Conservation (phyloP, 2,329 filamentous ascomycete genomes). For the Leptographium flavum region DNA sequence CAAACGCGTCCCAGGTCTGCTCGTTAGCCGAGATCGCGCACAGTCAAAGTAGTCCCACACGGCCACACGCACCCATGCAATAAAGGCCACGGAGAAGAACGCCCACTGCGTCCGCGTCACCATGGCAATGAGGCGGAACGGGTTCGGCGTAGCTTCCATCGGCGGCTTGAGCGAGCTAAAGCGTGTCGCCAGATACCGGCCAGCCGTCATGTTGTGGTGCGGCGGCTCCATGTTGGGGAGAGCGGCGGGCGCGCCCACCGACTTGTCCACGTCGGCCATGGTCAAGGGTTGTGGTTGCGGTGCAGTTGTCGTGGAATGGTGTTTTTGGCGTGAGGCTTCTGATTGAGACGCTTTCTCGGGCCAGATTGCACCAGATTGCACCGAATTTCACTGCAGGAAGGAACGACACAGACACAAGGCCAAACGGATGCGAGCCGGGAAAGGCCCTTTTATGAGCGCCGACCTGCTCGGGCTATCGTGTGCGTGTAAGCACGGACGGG, state of each 20-base stretch:
- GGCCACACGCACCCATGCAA: conserved; percentile 45
- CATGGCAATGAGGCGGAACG: conserved; percentile 51
- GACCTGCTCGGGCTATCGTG: no score
- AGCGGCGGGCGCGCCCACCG: not conserved
- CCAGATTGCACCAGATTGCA: no score
- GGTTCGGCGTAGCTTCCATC: conserved; percentile 49
- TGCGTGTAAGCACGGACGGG: not conserved
- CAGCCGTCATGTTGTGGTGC: conserved; percentile 33
- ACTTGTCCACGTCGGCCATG: not conserved
- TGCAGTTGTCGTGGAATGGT: no score
- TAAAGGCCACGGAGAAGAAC: conserved; percentile 61
- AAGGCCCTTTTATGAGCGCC: no score
- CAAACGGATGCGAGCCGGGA: no score
- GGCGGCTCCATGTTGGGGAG: conserved; percentile 19
- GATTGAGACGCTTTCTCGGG: no score
- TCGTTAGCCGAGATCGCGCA: not conserved
- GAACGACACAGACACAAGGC: no score
- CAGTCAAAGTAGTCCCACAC: no score
- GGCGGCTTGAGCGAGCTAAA: conserved; percentile 40
- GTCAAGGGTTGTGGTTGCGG: not conserved
- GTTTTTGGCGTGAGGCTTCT: no score
- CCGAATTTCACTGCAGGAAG: no score
- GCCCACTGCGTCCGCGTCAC: conserved; percentile 55
- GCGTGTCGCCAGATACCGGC: conserved; percentile 35
- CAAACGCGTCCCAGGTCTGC: conserved; percentile 60